These are phyloP conservation scores for Saccharomyces hybrid DNA, from an alignment of 1,139 yeast genomes.

Conservation along the genomic window DNA sequence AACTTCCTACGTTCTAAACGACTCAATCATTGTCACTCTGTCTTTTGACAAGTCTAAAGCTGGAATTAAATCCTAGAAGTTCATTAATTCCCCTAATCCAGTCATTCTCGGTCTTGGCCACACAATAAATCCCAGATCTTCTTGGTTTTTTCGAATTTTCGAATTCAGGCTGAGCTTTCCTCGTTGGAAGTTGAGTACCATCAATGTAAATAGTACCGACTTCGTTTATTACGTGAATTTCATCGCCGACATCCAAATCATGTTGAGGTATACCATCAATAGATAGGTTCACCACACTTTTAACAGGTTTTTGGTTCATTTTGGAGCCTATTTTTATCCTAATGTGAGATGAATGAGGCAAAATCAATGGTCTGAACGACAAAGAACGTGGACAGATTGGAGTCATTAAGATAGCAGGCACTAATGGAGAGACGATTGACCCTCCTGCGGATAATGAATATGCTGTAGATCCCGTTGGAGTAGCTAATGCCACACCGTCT, in stretches of 20 bases:
- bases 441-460: constrained; percentile 89
- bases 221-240: constrained; percentile 60
- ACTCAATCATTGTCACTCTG: constrained; percentile 1
- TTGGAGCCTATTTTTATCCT: constrained; percentile 50
- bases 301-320: constrained; percentile 31
- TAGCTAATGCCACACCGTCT: constrained; percentile 76
- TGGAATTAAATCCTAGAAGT: constrained; percentile 77
- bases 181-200: constrained; percentile 36
- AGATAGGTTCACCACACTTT: constrained; percentile 46
- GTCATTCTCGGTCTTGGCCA: constrained; percentile 72
- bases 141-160: constrained; percentile 10
- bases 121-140: constrained; percentile 77
- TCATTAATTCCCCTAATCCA: constrained; percentile 90
- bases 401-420: constrained; percentile 71
- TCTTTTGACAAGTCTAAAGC: constrained; percentile 43
- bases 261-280: constrained; percentile 78
- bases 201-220: constrained; percentile 47
- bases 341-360: constrained; percentile 68
- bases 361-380: constrained; percentile 75
- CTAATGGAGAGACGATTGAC: constrained; percentile 82
- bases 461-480: constrained; percentile 96
- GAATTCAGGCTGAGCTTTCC: constrained; percentile 10
- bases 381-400: constrained; percentile 88
- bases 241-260: constrained; percentile 66
- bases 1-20: not conserved